Base-by-base conservation (phyloP, 2,329 filamentous ascomycete species). In the Diatrype stigma region DNA sequence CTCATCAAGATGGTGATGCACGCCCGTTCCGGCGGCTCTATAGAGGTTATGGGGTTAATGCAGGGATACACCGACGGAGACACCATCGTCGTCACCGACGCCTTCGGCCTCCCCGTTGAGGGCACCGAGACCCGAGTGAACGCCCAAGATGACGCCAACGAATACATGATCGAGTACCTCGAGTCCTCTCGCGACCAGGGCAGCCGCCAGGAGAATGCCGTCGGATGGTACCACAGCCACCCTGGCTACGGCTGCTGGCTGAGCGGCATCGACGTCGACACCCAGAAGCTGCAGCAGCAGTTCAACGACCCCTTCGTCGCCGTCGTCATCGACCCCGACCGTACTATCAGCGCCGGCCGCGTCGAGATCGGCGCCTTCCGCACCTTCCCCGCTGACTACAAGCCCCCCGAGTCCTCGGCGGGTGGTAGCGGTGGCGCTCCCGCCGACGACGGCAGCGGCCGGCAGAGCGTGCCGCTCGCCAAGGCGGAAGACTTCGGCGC, bases 1-100 rank as follows among this genome's bases (percentile, higher is more conserved):
- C 82, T 99, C 52, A 82, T 97, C 61, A 99, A 99, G 75, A 99
- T 99, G 94, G 90, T 95, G 57, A 97, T 96, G 89, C 94, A 99
- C 69, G 94, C 94, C 10, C 89, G 94, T n/a, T 92, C 90, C 0
- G 94, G 94, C 58, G 93, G 94, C 51, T 84, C 83, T 26, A 81
- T 97, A 58, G 94, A 99, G 75, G 82, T 99, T 63, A 99, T 99
- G 94, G 94, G 94, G 51, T 72, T 99, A 61, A 99, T 99, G 94
- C 89, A 96, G 67, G 94, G 94, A 55, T 96, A 96, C 70, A 87
- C 96, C 46, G 82, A 90, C 58, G 84, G 86, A 40, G 86, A 95
- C 63, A 82, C 89, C 1, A 89, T 99, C 63, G 84, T 99, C 59
- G 87, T 99, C 49, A 97, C 92, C 1, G 94, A 99, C 66, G 90